These are phyloP conservation scores for Psilocybe subaeruginosa DNA, from an alignment of 768 basidiomycete genomes.

Conservation along the genomic window DNA sequence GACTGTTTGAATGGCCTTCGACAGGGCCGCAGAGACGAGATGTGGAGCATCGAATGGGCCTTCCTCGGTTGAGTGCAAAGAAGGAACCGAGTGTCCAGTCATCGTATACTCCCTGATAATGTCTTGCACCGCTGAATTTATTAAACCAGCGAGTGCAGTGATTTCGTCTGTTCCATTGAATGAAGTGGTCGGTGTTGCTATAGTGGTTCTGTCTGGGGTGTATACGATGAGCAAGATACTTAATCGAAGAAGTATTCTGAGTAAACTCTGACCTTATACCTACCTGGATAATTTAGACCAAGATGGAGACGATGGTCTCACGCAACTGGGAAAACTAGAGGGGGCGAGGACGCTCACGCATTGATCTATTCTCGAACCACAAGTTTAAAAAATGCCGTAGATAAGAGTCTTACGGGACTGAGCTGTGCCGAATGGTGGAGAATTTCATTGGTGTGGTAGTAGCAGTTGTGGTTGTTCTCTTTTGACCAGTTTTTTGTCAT, in stretches of 20 bases:
- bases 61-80: slow-evolving; percentile 33
- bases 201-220: not conserved
- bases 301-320: too few species aligned
- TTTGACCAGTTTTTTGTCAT: too few species aligned
- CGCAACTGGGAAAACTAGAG: too few species aligned
- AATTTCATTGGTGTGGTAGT: too few species aligned
- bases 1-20: slow-evolving; percentile 27
- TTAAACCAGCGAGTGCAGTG: slow-evolving; percentile 11
- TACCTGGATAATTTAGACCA: not conserved
- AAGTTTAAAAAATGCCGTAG: too few species aligned
- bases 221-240: not conserved
- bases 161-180: slow-evolving; percentile 9
- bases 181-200: not conserved
- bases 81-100: slow-evolving; percentile 28
- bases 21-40: slow-evolving; percentile 14
- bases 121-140: slow-evolving; percentile 9
- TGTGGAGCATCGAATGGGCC: slow-evolving; percentile 34
- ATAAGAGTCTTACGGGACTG: too few species aligned
- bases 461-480: too few species aligned
- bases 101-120: slow-evolving; percentile 22
- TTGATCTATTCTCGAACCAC: too few species aligned
- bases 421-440: too few species aligned
- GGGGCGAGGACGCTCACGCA: too few species aligned
- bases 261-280: not conserved
- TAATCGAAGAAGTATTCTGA: not conserved